Evolutionary conservation across 73 alveolate species (phyloP), one percentile per base, ranked within the genome.

Genomic region (Paramecium caudatum): DNA sequence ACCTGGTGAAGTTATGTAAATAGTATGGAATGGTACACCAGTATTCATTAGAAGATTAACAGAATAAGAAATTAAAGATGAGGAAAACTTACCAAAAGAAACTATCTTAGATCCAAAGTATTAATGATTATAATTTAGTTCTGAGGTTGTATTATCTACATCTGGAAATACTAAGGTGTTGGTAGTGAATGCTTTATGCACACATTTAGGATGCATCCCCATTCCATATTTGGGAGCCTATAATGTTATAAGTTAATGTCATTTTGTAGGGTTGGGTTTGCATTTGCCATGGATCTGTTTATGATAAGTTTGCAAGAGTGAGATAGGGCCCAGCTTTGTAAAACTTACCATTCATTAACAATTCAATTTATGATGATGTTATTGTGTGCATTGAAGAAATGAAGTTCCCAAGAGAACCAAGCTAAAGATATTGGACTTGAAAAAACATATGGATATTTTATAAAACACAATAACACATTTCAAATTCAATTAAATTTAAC

Each of bases 121-220:
- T 23, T 5, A 16, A 16, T 10, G 23, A 25, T 55, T 19, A 55
- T 55, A 8, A 0, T 55, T 3, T 55, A 55, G 47, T 32, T 68
- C 95, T 19, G 91, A 93, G 82, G 95, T 93, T 50, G 90, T 92
- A 10, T 93, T 96, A 80, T 93, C 99, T 23, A 94, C 90, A 61
- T 97, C 98, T 33, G 97, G 96, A 34, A 96, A 96, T 91, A 93
- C 98, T 32, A 82, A 93, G 78, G 94, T 96, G 30, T 91, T 96
- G 49, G 99, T 96, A 78, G 91, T 95, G 92, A 92, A 96, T 36
- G 99, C 99, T 25, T 88, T 94, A 46, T 96, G 99, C 93, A 96
- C 99, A 41, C 99, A 96, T 84, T 91, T 96, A 70, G 99, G 98
- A 25, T 96, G 99, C 91, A 96, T 96, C 85, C 99, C 99, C 30